Evolutionary conservation across 352 stramenopile genomes (phyloP).

Genomic region (Pythium monospermum): DNA sequence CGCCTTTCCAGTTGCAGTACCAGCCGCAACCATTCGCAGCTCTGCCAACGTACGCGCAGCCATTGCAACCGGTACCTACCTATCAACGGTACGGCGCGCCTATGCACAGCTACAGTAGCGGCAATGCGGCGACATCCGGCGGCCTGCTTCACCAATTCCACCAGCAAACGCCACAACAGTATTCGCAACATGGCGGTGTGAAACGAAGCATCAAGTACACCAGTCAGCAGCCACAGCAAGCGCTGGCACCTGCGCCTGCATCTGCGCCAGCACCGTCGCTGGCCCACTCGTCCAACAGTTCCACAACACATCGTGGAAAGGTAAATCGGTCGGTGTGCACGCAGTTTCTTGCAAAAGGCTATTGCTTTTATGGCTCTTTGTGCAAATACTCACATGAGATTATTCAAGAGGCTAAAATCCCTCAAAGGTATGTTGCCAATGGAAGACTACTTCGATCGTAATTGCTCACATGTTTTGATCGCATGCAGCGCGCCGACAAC

Average conservation of each 20-base stretch:
- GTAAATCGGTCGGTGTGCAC: slow-evolving; percentile 20
- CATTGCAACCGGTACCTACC: neutral
- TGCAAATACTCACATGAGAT: slow-evolving; percentile 65
- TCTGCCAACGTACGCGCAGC: slow-evolving; percentile 3
- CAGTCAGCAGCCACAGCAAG: neutral
- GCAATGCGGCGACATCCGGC: too few relatives aligned
- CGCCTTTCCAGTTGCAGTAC: neutral
- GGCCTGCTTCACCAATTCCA: too few relatives aligned
- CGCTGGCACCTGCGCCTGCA: neutral
- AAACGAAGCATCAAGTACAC: neutral
- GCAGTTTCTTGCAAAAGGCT: slow-evolving; percentile 36
- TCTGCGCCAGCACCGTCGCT: neutral
- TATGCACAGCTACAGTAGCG: neutral
- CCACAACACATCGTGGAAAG: too few relatives aligned
- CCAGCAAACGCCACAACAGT: neutral
- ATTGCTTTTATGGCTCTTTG: slow-evolving; percentile 41
- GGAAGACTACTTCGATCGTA: too few relatives aligned
- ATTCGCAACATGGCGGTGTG: neutral
- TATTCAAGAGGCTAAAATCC: too few relatives aligned
- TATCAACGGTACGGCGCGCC: neutral
- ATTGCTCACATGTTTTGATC: too few relatives aligned
- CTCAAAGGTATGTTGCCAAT: slow-evolving; percentile 2
- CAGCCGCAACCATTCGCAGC: neutral
- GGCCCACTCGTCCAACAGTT: neutral
- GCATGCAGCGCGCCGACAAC: neutral